A percentile compares a stretch with the other conserved stretches of the same genome.
Evolutionary conservation across 2,329 filamentous ascomycete species (phyloP).

Genomic region (Fusarium begoniae): DNA sequence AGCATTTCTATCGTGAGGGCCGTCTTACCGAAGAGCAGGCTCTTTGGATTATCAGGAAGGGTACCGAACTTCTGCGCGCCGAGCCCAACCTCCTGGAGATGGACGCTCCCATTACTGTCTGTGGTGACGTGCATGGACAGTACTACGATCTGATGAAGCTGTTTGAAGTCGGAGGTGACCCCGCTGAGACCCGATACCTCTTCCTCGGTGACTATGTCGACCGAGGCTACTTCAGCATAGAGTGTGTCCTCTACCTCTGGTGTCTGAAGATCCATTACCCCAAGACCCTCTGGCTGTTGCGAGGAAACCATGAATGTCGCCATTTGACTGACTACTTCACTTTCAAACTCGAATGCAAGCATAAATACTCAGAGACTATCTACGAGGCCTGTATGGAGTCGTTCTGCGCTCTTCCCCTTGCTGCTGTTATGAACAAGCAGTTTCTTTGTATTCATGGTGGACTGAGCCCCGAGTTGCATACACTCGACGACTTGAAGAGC

Average conservation of each 20-base stretch:
- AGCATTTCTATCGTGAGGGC: constrained; percentile 98
- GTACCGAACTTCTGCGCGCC: constrained; percentile 84
- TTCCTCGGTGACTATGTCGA: constrained; percentile 99
- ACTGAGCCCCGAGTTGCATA: constrained; percentile 94
- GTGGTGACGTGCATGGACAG: constrained; percentile 97
- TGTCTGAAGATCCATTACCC: constrained; percentile 99
- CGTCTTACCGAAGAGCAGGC: constrained; percentile 97
- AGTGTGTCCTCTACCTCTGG: constrained; percentile 98
- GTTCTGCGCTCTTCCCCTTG: constrained; percentile 92
- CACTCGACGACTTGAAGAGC: constrained; percentile 89
- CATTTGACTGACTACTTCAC: constrained; percentile 99
- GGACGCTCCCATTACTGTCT: constrained; percentile 99
- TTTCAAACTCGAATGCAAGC: constrained; percentile 99
- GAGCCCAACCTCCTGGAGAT: constrained; percentile 98
- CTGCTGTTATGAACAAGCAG: constrained; percentile 99
- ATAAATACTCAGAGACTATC: constrained; percentile 96
- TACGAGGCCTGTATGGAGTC: constrained; percentile 99
- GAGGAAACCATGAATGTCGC: constrained; percentile 98
- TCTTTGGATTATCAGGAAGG: constrained; percentile 90
- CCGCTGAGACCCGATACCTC: constrained; percentile 93
- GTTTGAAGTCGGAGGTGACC: constrained; percentile 97
- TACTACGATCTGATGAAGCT: constrained; percentile 99
- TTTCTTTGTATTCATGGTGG: constrained; percentile 98
- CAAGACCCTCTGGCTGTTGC: constrained; percentile 94
- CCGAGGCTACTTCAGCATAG: constrained; percentile 98